Evolutionary conservation across 192 early-diverging fungal genomes (phyloP).

Genomic region (Linnemannia hyalina): DNA sequence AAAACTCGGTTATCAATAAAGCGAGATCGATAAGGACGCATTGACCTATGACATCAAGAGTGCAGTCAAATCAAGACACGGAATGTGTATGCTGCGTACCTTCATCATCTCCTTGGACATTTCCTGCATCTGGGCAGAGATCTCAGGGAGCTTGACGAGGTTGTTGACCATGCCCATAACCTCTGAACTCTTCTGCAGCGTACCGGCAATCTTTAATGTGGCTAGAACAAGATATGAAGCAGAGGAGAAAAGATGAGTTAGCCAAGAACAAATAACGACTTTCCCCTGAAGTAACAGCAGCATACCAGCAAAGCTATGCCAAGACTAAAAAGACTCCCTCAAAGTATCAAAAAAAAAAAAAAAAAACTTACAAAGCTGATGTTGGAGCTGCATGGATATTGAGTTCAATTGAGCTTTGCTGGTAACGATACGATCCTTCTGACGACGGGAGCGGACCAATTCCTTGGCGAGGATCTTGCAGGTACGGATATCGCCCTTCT

Average conservation of each 20-base stretch:
- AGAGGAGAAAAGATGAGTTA: not conserved
- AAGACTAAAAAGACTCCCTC: not conserved
- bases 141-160: constrained; percentile 88
- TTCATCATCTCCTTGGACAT: constrained; percentile 98
- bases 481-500: constrained; percentile 82
- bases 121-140: constrained; percentile 83
- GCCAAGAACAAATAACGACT: not conserved
- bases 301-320: not conserved
- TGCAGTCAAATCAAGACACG: not conserved
- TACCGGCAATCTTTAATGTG: constrained; percentile 78
- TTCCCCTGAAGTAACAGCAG: not conserved
- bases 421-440: constrained; percentile 85
- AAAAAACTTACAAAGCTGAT: constrained; percentile 79
- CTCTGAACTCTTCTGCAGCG: constrained; percentile 87
- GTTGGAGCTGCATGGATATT: constrained; percentile 89
- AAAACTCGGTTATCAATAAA: not conserved
- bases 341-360: not conserved
- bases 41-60: not conserved
- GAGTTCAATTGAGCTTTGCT: constrained; percentile 96
- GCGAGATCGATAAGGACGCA: not conserved
- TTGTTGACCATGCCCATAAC: constrained; percentile 94
- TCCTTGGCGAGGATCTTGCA: constrained; percentile 88
- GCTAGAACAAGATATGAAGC: constrained; percentile 60
- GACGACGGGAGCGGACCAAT: constrained; percentile 81
- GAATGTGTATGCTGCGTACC: constrained; percentile 55